Evolutionary conservation across 495 filamentous ascomycete species (phyloP), one percentile per base, ranked within the genome.

Genomic region (Trichocladium uniseriatum): DNA sequence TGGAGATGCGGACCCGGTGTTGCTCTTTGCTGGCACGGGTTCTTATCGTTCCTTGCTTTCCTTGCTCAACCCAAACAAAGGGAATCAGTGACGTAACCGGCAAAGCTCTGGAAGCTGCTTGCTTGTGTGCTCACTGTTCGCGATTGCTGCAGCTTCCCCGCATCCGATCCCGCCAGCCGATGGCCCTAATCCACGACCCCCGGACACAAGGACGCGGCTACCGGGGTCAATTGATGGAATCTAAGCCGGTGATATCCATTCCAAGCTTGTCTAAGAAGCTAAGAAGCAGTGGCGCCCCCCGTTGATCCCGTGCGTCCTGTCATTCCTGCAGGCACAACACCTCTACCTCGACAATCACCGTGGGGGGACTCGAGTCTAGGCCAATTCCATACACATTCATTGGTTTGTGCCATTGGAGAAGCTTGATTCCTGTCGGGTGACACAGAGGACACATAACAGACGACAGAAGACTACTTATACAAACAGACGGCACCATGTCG

Each of bases 191-290:
- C 34, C 34, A 13, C 34, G 5, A 36, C 11, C 34, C 11, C 34
- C 16, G 10, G 34, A 4, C 4, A 18, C 13, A 5, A 39, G 19
- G 2, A 39, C 13, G 10, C 16, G 13, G 13, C 4, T 36, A 10
- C 13, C 34, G 10, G 11, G 11, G 34, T 14, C 7, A 18, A 49
- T 40, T 21, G 20, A 46, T 28, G 14, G 34, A 43, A 48, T 45
- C 45, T 55, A 56, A 56, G 53, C 53, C 53, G 53, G 38, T 13
- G 48, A 52, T 56, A 56, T 51, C 53, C 53, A 44, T 52, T 24
- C n/a, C n/a, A n/a, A n/a, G n/a, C n/a, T n/a, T n/a, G n/a, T n/a
- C n/a, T n/a, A n/a, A n/a, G n/a, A n/a, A n/a, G 20, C 16, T 2
- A 11, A 10, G 11, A 28, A 20, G 5, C 14, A 15, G 20, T 44